Conservation (phyloP, 805 yeast genomes). For the Yamadazyma philogaea region DNA sequence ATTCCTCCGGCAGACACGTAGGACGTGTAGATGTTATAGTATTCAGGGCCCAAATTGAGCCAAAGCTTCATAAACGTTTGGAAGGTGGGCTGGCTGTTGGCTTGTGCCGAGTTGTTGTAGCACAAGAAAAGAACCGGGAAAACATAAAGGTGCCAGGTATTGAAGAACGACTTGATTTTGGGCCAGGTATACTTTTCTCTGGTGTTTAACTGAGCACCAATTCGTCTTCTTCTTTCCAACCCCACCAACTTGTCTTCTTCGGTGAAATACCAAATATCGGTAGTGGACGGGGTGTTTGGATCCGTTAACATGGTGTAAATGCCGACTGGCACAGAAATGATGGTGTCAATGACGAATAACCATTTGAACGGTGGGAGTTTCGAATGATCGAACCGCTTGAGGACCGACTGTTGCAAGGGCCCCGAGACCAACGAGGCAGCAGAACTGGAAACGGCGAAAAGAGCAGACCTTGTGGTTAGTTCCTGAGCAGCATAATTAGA, state of each 20-base stretch:
- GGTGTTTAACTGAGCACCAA: conserved; percentile 41
- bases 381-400: conserved; percentile 20
- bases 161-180: conserved; percentile 28
- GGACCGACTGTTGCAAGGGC: conserved; percentile 29
- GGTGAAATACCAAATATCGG: conserved; percentile 30
- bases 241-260: conserved; percentile 40
- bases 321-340: conserved; percentile 32
- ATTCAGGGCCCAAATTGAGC: conserved; percentile 24
- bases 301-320: conserved; percentile 30
- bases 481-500: conserved; percentile 28
- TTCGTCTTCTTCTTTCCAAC: conserved; percentile 42
- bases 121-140: conserved; percentile 41
- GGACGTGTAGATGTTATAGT: conserved; percentile 35
- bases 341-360: conserved; percentile 34
- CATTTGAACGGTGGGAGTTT: conserved; percentile 31
- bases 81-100: conserved; percentile 35
- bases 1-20: conserved; percentile 26
- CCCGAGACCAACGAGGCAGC: conserved; percentile 31
- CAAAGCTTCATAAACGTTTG: conserved; percentile 35
- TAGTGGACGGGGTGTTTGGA: conserved; percentile 35
- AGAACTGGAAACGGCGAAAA: conserved; percentile 27
- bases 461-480: conserved; percentile 27
- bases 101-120: conserved; percentile 33
- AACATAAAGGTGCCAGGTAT: conserved; percentile 48
- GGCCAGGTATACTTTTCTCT: conserved; percentile 38